A percentile compares a stretch with the other conserved stretches of the same genome.
These are phyloP conservation scores for Fusarium nematophilum DNA, from an alignment of 2,329 filamentous ascomycete genomes.

Conservation along the genomic window DNA sequence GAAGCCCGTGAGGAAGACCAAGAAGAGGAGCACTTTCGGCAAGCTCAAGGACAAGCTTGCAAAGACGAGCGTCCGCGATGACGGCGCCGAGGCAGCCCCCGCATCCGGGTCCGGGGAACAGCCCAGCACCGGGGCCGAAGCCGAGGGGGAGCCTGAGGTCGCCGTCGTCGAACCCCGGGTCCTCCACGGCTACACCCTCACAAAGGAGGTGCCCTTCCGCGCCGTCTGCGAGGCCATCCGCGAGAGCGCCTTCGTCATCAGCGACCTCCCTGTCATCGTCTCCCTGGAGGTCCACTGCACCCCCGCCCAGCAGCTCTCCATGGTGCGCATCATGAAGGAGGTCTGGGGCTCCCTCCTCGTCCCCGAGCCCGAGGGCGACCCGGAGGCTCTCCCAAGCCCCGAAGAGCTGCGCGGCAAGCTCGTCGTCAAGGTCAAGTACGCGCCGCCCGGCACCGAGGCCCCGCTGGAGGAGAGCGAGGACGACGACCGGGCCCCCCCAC, in stretches of 20 bases:
- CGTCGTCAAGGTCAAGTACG: conserved; percentile 83
- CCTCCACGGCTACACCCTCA: conserved; percentile 89
- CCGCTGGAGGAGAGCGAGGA: conserved; percentile 50
- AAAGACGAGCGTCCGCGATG: conserved; percentile 58
- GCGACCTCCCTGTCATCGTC: conserved; percentile 88
- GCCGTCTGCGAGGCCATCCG: conserved; percentile 85
- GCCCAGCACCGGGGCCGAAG: conserved; percentile 13
- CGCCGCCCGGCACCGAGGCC: conserved; percentile 53
- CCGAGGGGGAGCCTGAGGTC: conserved; percentile 40
- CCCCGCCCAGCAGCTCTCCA: conserved; percentile 83
- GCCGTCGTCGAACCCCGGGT: conserved; percentile 76
- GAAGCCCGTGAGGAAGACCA: conserved; percentile 64
- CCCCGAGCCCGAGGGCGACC: conserved; percentile 60
- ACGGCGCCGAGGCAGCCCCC: conserved; percentile 5
- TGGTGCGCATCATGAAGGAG: conserved; percentile 92
- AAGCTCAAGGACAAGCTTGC: conserved; percentile 71
- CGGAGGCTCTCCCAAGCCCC: conserved; percentile 71
- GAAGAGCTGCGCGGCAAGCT: conserved; percentile 81
- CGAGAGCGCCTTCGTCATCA: conserved; percentile 79
- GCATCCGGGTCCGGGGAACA: conserved; percentile 7
- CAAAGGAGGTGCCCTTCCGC: conserved; percentile 87
- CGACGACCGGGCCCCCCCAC: conserved; percentile 52
- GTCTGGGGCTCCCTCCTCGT: conserved; percentile 82
- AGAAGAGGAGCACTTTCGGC: conserved; percentile 66
- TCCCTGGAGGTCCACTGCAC: conserved; percentile 92